These are phyloP conservation scores for Protomyces inouyei DNA, from an alignment of 1,139 yeast species.

Conservation along the genomic window DNA sequence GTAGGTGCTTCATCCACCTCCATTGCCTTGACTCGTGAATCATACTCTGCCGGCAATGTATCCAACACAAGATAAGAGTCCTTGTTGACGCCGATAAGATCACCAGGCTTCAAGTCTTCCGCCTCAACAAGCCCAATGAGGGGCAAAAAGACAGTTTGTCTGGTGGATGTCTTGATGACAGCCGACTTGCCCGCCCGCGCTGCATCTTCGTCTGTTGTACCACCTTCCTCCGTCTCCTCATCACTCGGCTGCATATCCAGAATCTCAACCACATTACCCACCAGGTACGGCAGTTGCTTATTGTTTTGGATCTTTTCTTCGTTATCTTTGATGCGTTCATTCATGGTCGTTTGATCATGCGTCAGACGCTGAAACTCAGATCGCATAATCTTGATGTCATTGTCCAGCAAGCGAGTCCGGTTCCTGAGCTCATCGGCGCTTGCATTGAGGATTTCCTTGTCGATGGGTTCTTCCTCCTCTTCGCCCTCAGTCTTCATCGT, in stretches of 20 bases:
- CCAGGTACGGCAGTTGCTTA: slow-evolving; percentile 90
- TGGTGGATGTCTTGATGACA: slow-evolving; percentile 91
- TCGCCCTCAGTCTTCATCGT: slow-evolving; percentile 37
- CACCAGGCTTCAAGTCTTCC: slow-evolving; percentile 83
- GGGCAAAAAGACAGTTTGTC: slow-evolving; percentile 96
- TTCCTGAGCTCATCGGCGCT: slow-evolving; percentile 80
- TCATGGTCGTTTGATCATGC: slow-evolving; percentile 90
- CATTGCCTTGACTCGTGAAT: slow-evolving; percentile 97
- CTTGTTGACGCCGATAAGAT: slow-evolving; percentile 93
- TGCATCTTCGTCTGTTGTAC: slow-evolving; percentile 89
- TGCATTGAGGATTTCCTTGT: slow-evolving; percentile 71
- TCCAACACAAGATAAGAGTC: slow-evolving; percentile 91
- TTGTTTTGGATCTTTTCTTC: slow-evolving; percentile 94
- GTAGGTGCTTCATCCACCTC: slow-evolving; percentile 98
- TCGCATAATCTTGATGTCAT: slow-evolving; percentile 88
- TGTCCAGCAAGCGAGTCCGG: slow-evolving; percentile 81
- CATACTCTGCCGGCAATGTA: slow-evolving; percentile 94
- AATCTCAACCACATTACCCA: slow-evolving; percentile 95
- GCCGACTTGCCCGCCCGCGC: slow-evolving; percentile 95
- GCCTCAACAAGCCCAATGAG: slow-evolving; percentile 94
- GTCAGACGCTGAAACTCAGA: slow-evolving; percentile 85
- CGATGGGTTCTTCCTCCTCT: slow-evolving; percentile 53
- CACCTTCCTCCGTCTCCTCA: slow-evolving; percentile 87
- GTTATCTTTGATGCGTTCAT: slow-evolving; percentile 90
- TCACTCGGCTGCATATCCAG: slow-evolving; percentile 83